Evolutionary conservation across 257 asterid species (phyloP).

Genomic region (Solanum rostratum): DNA sequence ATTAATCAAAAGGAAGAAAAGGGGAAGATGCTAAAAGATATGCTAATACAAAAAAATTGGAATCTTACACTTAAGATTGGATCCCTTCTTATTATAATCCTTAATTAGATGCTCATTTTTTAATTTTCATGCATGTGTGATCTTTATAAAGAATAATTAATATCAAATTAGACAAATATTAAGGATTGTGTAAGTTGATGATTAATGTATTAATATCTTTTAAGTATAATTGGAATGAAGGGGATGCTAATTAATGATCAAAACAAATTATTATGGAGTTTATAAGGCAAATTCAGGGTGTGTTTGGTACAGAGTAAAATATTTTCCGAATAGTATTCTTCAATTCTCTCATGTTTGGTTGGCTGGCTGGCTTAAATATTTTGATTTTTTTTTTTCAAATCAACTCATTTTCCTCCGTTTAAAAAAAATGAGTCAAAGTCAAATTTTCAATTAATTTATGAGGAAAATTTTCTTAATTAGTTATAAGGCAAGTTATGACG

Average conservation of each 20-base stretch:
- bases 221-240: neutral
- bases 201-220: neutral
- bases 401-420: too few relatives aligned
- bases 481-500: too few relatives aligned
- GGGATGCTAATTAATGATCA: neutral
- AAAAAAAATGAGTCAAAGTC: neutral
- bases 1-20: neutral
- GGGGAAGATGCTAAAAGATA: neutral
- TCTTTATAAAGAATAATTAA: neutral
- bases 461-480: too few relatives aligned
- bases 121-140: neutral
- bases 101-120: neutral
- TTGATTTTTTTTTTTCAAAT: too few relatives aligned
- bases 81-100: neutral
- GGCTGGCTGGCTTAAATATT: too few relatives aligned
- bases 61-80: neutral
- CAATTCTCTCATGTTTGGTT: too few relatives aligned
- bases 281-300: neutral
- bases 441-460: too few relatives aligned
- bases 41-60: neutral
- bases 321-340: too few relatives aligned
- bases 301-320: too few relatives aligned
- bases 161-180: neutral
- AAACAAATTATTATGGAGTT: neutral
- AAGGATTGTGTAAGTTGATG: neutral